Conservation (phyloP, 768 basidiomycete genomes). For the Termitomyces sp. region DNA sequence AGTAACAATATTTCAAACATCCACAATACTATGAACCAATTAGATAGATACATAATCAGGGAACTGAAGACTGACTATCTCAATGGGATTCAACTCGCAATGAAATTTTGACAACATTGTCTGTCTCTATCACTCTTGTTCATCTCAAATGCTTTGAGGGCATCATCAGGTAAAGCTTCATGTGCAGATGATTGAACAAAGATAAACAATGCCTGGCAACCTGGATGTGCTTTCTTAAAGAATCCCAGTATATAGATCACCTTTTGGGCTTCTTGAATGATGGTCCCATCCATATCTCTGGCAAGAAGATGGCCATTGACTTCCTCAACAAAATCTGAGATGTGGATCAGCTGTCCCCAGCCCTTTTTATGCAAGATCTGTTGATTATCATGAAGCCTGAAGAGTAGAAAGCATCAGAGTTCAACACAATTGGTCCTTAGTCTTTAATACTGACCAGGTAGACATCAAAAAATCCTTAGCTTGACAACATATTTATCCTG, state of each 20-base stretch:
- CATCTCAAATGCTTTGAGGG: neutral
- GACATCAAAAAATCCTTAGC: neutral
- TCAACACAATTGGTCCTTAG: too few relatives aligned
- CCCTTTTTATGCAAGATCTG: neutral
- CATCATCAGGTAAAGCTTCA: neutral
- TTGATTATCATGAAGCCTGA: neutral
- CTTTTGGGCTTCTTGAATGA: neutral
- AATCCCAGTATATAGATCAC: neutral
- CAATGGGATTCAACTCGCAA: too few relatives aligned
- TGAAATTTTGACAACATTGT: neutral
- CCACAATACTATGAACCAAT: neutral
- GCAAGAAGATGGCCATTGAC: neutral
- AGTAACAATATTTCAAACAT: neutral
- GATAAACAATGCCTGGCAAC: neutral
- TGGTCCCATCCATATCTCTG: neutral
- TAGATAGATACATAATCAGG: too few relatives aligned
- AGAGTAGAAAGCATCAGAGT: neutral
- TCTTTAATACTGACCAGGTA: neutral
- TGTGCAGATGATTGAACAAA: neutral
- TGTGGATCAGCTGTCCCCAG: neutral
- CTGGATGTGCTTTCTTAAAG: neutral
- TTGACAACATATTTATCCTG: slow-evolving; percentile 1
- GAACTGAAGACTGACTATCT: neutral
- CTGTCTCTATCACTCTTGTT: neutral
- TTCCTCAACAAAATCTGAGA: neutral